These are phyloP conservation scores for Tuctoria greenei DNA, from an alignment of 176 grass and related monocot species.

Conservation along the genomic window DNA sequence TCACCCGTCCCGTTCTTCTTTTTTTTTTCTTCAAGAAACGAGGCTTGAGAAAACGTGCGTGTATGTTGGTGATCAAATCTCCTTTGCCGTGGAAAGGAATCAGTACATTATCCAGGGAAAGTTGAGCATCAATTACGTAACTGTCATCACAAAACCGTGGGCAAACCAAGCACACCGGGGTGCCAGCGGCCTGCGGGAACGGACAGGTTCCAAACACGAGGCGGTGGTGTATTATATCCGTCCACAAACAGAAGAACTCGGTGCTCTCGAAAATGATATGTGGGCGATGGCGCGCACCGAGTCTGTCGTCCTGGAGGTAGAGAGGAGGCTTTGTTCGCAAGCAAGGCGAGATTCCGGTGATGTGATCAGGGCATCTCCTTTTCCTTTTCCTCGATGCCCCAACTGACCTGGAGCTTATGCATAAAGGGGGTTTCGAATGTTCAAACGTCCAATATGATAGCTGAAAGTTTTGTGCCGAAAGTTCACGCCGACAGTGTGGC, in stretches of 20 bases:
- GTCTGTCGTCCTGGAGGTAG: background rate
- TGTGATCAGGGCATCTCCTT: conserved; percentile 5
- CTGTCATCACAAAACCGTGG: background rate
- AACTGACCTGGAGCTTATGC: conserved; percentile 31
- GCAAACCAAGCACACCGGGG: too few relatives aligned
- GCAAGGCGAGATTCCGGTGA: conserved; percentile 30
- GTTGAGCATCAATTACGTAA: background rate
- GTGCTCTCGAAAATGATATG: background rate
- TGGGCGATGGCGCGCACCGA: background rate
- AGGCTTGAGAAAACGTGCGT: background rate
- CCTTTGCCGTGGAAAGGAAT: too few relatives aligned
- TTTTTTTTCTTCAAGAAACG: background rate
- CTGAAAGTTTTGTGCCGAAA: conserved; percentile 50
- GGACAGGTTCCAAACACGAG: background rate
- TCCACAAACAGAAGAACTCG: background rate
- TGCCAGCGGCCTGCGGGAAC: too few relatives aligned
- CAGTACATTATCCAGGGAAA: background rate
- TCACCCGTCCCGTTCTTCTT: background rate
- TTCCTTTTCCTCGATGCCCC: background rate
- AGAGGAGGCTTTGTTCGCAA: conserved; percentile 12
- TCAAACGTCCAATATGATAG: conserved; percentile 12
- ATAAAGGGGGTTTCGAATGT: conserved; percentile 24
- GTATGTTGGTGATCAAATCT: background rate
- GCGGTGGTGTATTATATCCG: background rate
- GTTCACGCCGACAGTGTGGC: conserved; percentile 40